Evolutionary conservation across 2,329 filamentous ascomycete species (phyloP), one percentile per base, ranked within the genome.

Genomic region (Triangularia setosa): DNA sequence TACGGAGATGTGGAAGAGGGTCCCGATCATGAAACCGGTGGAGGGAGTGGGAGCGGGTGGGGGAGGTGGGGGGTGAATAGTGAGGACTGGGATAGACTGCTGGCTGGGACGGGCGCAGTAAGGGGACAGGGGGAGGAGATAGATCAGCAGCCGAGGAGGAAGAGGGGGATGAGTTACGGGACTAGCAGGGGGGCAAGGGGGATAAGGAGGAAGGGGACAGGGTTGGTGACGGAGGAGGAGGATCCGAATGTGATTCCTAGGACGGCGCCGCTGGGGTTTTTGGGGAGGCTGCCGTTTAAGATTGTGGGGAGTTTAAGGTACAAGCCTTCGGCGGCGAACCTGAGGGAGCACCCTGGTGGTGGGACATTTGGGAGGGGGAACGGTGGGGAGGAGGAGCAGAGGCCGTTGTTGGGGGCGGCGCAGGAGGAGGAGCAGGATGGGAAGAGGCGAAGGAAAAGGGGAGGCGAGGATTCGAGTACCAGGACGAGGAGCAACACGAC

Each of bases 161-260:
- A 92, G 77, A 82, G 90, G 69, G 90, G 87, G 44, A 97, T 97
- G 94, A 96, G 89, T 77, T 98, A 97, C 76, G 92, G 91, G 44
- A 90, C 91, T 33, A 33, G 30, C 14, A 9, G 30, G 30, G 14
- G 4, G 8, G 27, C 27, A 33, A 82, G 89, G 66, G 82, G 84
- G 24, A 79, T 18, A 12, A 59, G 81, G 70, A 77, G 81, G 71
- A 78, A 81, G 80, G 81, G 12, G 11, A 30, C 79, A 23, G 40
- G 40, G 64, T 71, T 78, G 30, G 74, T 70, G 58, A 28, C 4
- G 5, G 76, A 80, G 80, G 79, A 92, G 80, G 79, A 92, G 78
- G 93, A 97, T 73, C 90, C 92, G 9, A 96, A 92, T 3, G 87
- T 97, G n/a, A 96, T 97, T 60, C 92, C 93, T 1, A 92, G 90